Conservation (phyloP, 2,329 filamentous ascomycete genomes). For the Fusarium gaditjirri region DNA sequence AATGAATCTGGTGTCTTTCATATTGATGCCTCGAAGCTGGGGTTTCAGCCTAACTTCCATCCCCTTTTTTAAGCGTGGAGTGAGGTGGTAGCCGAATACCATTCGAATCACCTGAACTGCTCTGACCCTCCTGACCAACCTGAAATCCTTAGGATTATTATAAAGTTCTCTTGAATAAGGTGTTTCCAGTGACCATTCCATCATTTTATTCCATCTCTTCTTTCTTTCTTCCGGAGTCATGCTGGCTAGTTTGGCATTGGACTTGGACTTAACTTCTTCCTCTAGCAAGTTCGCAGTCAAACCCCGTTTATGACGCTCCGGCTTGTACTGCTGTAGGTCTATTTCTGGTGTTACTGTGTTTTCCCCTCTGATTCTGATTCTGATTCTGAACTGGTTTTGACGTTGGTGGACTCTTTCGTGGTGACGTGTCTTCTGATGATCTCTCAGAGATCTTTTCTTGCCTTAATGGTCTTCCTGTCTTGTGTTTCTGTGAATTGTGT, state of each 20-base stretch:
- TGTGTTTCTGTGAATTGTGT: neutral
- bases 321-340: neutral
- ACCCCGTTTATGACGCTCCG: neutral
- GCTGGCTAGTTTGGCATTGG: neutral
- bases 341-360: neutral
- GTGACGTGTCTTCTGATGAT: neutral
- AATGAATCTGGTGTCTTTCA: constrained; percentile 20
- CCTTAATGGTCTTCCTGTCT: neutral
- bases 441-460: too few relatives aligned
- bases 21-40: neutral
- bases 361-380: neutral
- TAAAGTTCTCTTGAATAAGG: constrained; percentile 21
- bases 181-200: neutral
- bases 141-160: neutral
- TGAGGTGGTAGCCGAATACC: neutral
- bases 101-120: constrained; percentile 2
- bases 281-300: neutral
- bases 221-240: neutral
- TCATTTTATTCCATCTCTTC: neutral
- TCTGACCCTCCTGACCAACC: neutral
- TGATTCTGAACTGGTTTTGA: neutral
- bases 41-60: neutral
- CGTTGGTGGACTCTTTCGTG: neutral
- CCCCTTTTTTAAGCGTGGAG: neutral
- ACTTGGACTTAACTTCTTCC: neutral